Conservation (phyloP, 2,329 filamentous ascomycete genomes). For the Allantophomopsis lycopodina region DNA sequence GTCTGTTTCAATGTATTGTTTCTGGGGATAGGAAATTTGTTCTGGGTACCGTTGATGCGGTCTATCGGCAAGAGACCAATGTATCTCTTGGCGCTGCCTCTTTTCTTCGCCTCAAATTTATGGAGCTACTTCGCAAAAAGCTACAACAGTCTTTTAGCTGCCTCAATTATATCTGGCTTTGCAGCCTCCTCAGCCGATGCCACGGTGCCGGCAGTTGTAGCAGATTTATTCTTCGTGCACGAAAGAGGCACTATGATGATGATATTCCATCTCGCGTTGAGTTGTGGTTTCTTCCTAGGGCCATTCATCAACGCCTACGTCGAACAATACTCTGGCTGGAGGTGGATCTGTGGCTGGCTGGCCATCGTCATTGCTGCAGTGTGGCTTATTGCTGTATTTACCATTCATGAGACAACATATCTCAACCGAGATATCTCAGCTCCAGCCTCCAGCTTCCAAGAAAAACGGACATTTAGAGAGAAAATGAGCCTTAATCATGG, state of each 20-base stretch:
- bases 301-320: constrained; percentile 19
- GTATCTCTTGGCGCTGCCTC: constrained; percentile 29
- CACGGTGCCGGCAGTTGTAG: constrained; percentile 34
- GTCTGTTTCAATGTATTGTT: constrained; percentile 15
- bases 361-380: constrained; percentile 11
- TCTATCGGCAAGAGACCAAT: constrained; percentile 28
- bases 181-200: constrained; percentile 37
- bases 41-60: constrained; percentile 19
- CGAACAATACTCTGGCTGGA: constrained; percentile 13
- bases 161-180: constrained; percentile 29
- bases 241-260: constrained; percentile 24
- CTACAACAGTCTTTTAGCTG: constrained; percentile 30
- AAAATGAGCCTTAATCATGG: too few species aligned
- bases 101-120: constrained; percentile 31
- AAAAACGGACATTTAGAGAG: neutral
- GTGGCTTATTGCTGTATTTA: constrained; percentile 9
- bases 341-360: constrained; percentile 13
- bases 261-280: constrained; percentile 22
- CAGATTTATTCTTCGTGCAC: constrained; percentile 29
- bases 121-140: constrained; percentile 29
- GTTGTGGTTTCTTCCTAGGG: constrained; percentile 21
- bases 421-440: constrained; percentile 2
- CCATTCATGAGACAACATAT: constrained; percentile 13
- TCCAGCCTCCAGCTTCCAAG: neutral
- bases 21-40: constrained; percentile 16